Conservation (phyloP, 2,329 filamentous ascomycete genomes). For the Botrytis deweyae region DNA sequence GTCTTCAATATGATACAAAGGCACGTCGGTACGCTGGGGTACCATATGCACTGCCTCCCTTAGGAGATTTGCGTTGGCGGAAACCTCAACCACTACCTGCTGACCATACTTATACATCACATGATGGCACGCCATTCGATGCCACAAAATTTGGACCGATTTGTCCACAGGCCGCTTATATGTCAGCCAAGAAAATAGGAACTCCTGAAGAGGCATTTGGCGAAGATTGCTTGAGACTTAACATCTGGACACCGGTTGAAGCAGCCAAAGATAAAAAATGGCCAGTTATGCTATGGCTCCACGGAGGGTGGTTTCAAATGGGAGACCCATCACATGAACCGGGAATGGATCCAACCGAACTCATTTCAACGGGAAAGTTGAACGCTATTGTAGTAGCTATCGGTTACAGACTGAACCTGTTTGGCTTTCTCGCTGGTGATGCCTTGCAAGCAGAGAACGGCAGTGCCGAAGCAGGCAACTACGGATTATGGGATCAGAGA, state of each 20-base stretch:
- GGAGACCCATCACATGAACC: constrained; percentile 46
- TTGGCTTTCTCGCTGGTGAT: constrained; percentile 39
- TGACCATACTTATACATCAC: constrained; percentile 37
- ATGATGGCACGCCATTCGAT: constrained; percentile 39
- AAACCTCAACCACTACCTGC: constrained; percentile 38
- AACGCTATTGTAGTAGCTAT: constrained; percentile 23
- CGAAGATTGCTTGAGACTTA: constrained; percentile 51
- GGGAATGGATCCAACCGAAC: constrained; percentile 46
- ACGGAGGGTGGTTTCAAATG: constrained; percentile 51
- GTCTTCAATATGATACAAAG: constrained; percentile 42
- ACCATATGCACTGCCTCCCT: constrained; percentile 35
- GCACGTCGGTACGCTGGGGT: constrained; percentile 40
- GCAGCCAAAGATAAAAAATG: constrained; percentile 11
- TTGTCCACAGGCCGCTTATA: constrained; percentile 42
- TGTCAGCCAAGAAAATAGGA: constrained; percentile 32
- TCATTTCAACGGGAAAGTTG: constrained; percentile 38
- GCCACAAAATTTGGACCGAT: constrained; percentile 42
- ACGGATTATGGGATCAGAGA: constrained; percentile 61
- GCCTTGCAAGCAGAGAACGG: constrained; percentile 47
- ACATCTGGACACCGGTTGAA: constrained; percentile 48
- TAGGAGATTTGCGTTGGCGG: constrained; percentile 31
- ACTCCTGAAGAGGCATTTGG: constrained; percentile 37
- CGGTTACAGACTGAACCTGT: constrained; percentile 36
- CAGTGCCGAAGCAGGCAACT: constrained; percentile 29
- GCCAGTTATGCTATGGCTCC: constrained; percentile 41